A percentile compares a stretch with the other conserved stretches of the same genome.
Conservation (phyloP, 257 asterid genomes). For the Leptodermis oblonga region DNA sequence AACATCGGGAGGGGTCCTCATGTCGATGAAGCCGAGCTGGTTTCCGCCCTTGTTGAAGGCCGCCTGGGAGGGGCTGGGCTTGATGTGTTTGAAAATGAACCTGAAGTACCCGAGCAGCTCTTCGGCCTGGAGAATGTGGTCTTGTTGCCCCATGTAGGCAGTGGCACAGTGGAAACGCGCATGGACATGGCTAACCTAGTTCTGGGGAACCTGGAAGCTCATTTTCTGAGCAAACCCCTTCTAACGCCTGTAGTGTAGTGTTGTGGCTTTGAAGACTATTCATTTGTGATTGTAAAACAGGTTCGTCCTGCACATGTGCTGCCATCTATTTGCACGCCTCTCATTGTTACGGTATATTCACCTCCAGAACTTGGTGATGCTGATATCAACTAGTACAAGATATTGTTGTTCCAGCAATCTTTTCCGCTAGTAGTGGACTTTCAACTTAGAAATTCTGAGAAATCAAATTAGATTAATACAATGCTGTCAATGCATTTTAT, state of each 20-base stretch:
- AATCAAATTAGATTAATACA: not conserved
- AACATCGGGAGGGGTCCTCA: conserved; percentile 84
- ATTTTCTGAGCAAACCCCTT: conserved; percentile 53
- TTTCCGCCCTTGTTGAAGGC: conserved; percentile 76
- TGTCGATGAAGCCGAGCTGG: conserved; percentile 74
- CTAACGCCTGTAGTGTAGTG: conserved; percentile 61
- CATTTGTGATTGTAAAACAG: not conserved
- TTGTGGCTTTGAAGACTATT: not conserved
- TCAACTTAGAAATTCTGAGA: not conserved
- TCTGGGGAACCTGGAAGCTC: conserved; percentile 68
- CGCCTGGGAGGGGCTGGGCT: conserved; percentile 90
- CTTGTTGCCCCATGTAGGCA: conserved; percentile 73
- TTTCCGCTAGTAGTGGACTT: not conserved
- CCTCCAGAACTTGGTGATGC: not conserved
- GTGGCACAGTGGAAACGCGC: conserved; percentile 62
- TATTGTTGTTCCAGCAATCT: not conserved
- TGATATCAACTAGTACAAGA: not conserved
- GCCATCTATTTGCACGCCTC: not conserved
- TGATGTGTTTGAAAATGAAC: conserved; percentile 80
- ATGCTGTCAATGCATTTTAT: not conserved
- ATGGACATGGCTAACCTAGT: conserved; percentile 77
- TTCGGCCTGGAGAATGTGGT: conserved; percentile 63
- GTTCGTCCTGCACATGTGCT: not conserved
- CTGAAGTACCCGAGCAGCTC: conserved; percentile 59
- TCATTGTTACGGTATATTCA: not conserved